phyloP scores from a whole-genome alignment of 2,329 filamentous ascomycete species.

The Pestalotiopsis sp. region DNA sequence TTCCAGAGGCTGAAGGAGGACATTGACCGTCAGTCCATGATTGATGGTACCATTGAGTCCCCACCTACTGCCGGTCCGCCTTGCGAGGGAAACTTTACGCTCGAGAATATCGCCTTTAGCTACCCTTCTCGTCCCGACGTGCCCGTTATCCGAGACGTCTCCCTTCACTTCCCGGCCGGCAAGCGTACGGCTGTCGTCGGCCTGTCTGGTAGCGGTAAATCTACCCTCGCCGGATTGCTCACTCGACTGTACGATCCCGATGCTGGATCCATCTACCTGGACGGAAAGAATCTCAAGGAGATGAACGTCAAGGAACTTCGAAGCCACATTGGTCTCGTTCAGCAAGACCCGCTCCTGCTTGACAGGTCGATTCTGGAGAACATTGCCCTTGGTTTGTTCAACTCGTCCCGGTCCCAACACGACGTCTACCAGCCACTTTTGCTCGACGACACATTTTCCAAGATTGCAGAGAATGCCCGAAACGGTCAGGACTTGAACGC shows the following conservation, averaged over 20 bases:
- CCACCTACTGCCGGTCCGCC: constrained; percentile 46
- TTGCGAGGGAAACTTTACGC: constrained; percentile 37
- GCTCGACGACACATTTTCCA: constrained; percentile 47
- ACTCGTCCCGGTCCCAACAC: constrained; percentile 32
- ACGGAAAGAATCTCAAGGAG: constrained; percentile 47
- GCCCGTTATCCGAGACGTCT: constrained; percentile 35
- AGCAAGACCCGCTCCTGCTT: constrained; percentile 34
- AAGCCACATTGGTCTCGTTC: constrained; percentile 32
- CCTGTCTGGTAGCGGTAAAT: constrained; percentile 50
- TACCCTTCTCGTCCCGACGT: constrained; percentile 39
- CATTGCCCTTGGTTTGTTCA: constrained; percentile 38
- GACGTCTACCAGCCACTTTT: constrained; percentile 43
- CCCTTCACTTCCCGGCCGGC: constrained; percentile 34
- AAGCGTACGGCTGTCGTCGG: constrained; percentile 51
- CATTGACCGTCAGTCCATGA: constrained; percentile 49
- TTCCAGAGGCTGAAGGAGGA: constrained; percentile 57
- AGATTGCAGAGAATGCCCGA: constrained; percentile 54
- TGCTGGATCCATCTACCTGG: constrained; percentile 47
- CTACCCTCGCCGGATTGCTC: constrained; percentile 53
- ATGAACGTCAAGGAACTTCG: constrained; percentile 45
- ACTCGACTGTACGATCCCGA: constrained; percentile 60
- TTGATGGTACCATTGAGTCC: constrained; percentile 45
- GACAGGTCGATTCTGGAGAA: constrained; percentile 38
- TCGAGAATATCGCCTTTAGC: constrained; percentile 38
- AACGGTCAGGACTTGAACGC: constrained; percentile 48